Conservation (phyloP, 2,329 filamentous ascomycete genomes). For the Botrytis medusae region DNA sequence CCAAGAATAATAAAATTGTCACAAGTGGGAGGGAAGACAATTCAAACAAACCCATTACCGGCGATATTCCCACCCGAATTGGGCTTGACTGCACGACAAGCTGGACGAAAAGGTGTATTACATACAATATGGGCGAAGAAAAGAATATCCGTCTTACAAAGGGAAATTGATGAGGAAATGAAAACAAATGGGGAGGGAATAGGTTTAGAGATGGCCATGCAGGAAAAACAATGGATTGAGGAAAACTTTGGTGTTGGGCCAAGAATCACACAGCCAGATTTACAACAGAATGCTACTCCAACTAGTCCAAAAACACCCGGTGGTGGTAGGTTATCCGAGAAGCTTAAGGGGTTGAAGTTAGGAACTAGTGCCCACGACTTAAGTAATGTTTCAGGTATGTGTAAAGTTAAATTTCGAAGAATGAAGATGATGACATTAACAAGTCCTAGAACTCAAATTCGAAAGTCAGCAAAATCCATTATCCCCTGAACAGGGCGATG, state of each 20-base stretch:
- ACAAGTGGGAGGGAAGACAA: constrained; percentile 44
- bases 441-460: constrained; percentile 35
- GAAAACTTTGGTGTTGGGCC: constrained; percentile 60
- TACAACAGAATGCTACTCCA: constrained; percentile 43
- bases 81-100: constrained; percentile 62
- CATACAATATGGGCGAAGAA: constrained; percentile 88
- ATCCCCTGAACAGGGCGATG: constrained; percentile 62
- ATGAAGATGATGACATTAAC: background rate
- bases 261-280: constrained; percentile 34
- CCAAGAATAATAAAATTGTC: constrained; percentile 70
- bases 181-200: constrained; percentile 76
- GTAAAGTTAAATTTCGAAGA: too few relatives aligned
- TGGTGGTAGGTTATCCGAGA: constrained; percentile 71
- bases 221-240: constrained; percentile 84
- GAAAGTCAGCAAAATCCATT: constrained; percentile 43
- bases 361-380: constrained; percentile 71
- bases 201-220: constrained; percentile 77
- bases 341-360: constrained; percentile 74
- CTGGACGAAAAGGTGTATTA: constrained; percentile 76
- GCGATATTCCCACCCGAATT: constrained; percentile 82
- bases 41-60: constrained; percentile 75
- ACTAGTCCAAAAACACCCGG: constrained; percentile 62
- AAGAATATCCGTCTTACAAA: constrained; percentile 69
- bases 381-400: constrained; percentile 53
- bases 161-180: constrained; percentile 74